phyloP scores from a whole-genome alignment of 2,329 filamentous ascomycete species.

The Diaporthe aspalathi region DNA sequence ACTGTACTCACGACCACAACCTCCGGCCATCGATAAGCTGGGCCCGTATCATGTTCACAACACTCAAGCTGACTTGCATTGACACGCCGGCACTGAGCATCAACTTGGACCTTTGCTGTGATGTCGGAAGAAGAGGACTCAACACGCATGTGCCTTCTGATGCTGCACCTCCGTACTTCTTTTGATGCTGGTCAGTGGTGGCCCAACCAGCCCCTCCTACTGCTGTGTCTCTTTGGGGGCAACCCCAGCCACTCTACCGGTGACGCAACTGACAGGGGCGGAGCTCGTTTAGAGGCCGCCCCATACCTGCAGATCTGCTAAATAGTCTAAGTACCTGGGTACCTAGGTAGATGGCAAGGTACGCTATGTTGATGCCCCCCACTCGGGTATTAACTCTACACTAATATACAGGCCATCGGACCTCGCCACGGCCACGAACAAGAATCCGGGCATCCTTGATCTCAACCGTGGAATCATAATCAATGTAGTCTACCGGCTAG shows the following conservation, averaged over 20 bases:
- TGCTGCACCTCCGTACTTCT: too few species aligned
- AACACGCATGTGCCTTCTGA: too few species aligned
- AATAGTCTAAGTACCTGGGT: too few species aligned
- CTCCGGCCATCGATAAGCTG: constrained; percentile 20
- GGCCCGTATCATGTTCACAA: background rate
- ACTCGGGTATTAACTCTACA: background rate
- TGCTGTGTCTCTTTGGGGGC: constrained; percentile 16
- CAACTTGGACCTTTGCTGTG: background rate
- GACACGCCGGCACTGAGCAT: background rate
- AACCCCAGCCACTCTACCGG: constrained; percentile 25
- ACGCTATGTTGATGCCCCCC: background rate
- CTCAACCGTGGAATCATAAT: background rate
- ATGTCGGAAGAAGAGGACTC: too few species aligned
- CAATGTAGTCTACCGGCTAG: background rate
- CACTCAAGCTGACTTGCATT: background rate
- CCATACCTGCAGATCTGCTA: constrained; percentile 7
- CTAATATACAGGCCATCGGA: too few species aligned
- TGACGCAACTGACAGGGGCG: constrained; percentile 30
- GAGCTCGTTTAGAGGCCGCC: constrained; percentile 12
- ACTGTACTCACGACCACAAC: background rate
- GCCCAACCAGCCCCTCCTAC: background rate
- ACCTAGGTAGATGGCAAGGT: background rate
- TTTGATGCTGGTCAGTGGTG: background rate
- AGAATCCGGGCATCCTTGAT: constrained; percentile 6
- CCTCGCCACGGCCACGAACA: background rate